These are phyloP conservation scores for Geranium incanum DNA, from an alignment of 441 rosid genomes.

Conservation along the genomic window DNA sequence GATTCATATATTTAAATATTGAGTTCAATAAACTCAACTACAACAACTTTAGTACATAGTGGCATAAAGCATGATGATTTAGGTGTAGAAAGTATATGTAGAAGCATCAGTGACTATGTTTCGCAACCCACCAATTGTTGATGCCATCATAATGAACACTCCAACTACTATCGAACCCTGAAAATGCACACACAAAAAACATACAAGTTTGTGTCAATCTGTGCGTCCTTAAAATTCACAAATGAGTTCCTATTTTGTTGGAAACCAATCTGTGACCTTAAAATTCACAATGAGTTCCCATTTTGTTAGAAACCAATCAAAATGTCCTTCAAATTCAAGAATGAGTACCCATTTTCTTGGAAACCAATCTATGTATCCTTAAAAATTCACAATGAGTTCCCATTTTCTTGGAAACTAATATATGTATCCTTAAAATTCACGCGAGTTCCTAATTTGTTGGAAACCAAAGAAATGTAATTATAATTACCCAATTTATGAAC, in stretches of 20 bases:
- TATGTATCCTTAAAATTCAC: neutral
- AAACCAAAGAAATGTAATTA: neutral
- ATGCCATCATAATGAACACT: constrained; percentile 69
- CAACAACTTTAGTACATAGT: neutral
- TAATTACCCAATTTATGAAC: constrained; percentile 79
- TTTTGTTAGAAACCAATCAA: neutral
- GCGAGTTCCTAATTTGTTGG: too few relatives aligned
- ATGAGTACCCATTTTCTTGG: neutral
- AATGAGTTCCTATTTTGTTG: neutral
- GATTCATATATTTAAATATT: neutral
- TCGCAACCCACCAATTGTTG: constrained; percentile 83
- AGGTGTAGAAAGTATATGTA: constrained; percentile 67
- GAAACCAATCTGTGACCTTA: too few relatives aligned
- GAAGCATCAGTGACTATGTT: constrained; percentile 68
- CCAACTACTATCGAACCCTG: constrained; percentile 60
- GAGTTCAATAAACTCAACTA: neutral
- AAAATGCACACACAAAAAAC: neutral
- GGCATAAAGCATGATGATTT: constrained; percentile 6
- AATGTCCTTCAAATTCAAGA: neutral
- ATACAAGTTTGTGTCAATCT: neutral
- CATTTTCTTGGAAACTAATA: neutral
- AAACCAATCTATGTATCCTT: neutral
- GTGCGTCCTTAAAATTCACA: neutral
- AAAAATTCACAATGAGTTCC: neutral
- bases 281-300: neutral